These are phyloP conservation scores for Cutaneotrichosporon spelunceum DNA, from an alignment of 1,284 basidiomycete species.

Conservation along the genomic window DNA sequence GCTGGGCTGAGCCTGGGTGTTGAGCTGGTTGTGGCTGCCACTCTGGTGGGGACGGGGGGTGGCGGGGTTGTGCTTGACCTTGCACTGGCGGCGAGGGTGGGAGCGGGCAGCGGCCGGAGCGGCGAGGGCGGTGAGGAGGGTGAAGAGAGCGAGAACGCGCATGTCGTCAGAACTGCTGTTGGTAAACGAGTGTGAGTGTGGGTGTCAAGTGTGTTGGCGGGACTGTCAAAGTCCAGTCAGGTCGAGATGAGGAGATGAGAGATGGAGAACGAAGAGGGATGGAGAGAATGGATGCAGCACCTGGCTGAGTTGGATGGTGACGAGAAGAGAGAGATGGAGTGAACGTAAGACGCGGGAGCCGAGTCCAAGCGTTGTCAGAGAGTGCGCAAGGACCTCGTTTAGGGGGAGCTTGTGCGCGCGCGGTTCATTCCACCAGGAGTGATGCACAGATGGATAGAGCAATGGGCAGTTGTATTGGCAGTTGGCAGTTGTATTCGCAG, in stretches of 20 bases:
- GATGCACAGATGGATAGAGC: no score
- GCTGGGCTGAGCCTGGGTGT: not conserved
- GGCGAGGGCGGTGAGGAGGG: conserved; percentile 14
- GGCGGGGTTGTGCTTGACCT: conserved; percentile 8
- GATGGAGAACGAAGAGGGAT: not conserved
- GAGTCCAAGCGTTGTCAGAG: no score
- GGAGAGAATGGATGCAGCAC: no score
- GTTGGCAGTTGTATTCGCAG: no score
- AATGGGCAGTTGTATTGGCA: no score
- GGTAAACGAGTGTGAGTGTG: not conserved
- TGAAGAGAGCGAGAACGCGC: conserved; percentile 15
- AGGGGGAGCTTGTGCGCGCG: no score
- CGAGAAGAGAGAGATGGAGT: no score
- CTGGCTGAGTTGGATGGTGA: no score
- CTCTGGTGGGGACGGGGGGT: not conserved
- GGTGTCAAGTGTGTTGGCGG: not conserved
- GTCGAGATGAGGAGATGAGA: not conserved
- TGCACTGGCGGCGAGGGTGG: conserved; percentile 9
- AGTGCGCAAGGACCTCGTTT: no score
- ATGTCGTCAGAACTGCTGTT: conserved; percentile 6
- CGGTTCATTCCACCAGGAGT: no score
- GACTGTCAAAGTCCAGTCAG: not conserved
- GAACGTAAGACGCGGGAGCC: no score
- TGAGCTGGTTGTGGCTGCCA: not conserved
- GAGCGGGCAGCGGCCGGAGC: conserved; percentile 7